phyloP scores from a whole-genome alignment of 2,329 filamentous ascomycete genomes.

The Bipolaris sorokiniana region DNA sequence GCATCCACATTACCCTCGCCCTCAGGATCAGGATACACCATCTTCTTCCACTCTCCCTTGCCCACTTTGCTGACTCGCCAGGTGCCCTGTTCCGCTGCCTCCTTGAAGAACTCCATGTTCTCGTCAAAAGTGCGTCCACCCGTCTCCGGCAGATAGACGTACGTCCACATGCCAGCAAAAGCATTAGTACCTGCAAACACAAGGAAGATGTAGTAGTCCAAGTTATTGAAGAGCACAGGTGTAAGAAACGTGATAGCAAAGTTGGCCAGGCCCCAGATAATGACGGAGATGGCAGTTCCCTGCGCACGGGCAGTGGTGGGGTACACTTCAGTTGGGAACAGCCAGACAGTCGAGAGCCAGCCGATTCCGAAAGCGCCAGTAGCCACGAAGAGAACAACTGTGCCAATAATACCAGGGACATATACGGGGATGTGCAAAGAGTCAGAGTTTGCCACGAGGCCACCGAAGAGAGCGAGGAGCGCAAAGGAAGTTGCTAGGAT shows the following conservation, averaged over 20 bases:
- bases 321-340: conserved; percentile 66
- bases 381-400: conserved; percentile 60
- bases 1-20: conserved; percentile 48
- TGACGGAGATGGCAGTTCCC: conserved; percentile 61
- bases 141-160: conserved; percentile 59
- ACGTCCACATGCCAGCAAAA: conserved; percentile 63
- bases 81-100: conserved; percentile 57
- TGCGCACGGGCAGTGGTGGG: conserved; percentile 62
- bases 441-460: conserved; percentile 53
- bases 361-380: conserved; percentile 67
- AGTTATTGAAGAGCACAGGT: conserved; percentile 65
- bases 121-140: conserved; percentile 66
- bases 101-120: conserved; percentile 64
- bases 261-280: conserved; percentile 64
- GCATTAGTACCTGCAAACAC: conserved; percentile 63
- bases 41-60: conserved; percentile 57
- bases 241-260: conserved; percentile 64
- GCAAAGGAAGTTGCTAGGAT: conserved; percentile 58
- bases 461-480: conserved; percentile 60
- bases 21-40: conserved; percentile 51
- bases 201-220: conserved; percentile 64
- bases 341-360: conserved; percentile 65
- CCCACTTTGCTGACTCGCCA: conserved; percentile 63
- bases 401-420: conserved; percentile 58
- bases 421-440: conserved; percentile 49